Conservation (phyloP, 2,329 filamentous ascomycete species). For the Sarocladium kiliense region DNA sequence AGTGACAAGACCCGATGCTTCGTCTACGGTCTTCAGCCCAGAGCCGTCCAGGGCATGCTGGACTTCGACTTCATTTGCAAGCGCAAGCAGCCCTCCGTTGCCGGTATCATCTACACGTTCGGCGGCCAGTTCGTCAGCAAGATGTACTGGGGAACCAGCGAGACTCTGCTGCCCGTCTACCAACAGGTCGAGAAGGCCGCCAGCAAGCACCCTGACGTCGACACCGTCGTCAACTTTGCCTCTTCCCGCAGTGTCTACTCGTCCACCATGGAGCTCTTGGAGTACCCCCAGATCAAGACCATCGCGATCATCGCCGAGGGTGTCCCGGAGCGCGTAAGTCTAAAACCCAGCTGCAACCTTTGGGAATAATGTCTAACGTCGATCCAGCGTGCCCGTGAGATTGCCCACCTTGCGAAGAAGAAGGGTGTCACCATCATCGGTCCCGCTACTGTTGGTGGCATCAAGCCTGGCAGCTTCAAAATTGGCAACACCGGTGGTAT, state of each 20-base stretch:
- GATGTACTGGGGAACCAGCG: constrained; percentile 99
- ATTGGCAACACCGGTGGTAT: constrained; percentile 99
- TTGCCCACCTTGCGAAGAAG: constrained; percentile 92
- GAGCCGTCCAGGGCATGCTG: constrained; percentile 87
- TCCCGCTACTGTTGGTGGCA: constrained; percentile 95
- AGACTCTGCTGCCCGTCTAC: constrained; percentile 97
- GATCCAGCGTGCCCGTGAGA: constrained; percentile 85
- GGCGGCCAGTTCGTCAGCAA: constrained; percentile 99
- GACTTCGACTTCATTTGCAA: constrained; percentile 99
- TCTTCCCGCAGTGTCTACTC: constrained; percentile 97
- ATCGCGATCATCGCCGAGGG: constrained; percentile 99
- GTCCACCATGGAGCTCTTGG: constrained; percentile 98
- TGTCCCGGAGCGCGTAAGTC: constrained; percentile 90
- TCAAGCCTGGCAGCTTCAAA: constrained; percentile 99
- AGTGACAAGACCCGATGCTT: constrained; percentile 99
- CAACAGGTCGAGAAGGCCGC: constrained; percentile 90
- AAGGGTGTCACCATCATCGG: constrained; percentile 99
- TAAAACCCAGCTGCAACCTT: neutral
- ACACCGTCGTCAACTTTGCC: constrained; percentile 98
- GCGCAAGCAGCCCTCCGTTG: constrained; percentile 90
- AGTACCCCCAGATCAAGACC: constrained; percentile 92
- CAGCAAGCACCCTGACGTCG: constrained; percentile 93
- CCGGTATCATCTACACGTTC: constrained; percentile 99
- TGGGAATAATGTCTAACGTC: constrained; percentile 14
- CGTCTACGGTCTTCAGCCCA: constrained; percentile 97